Evolutionary conservation across 352 stramenopile genomes (phyloP).

Genomic region (Phytophthora melonis): DNA sequence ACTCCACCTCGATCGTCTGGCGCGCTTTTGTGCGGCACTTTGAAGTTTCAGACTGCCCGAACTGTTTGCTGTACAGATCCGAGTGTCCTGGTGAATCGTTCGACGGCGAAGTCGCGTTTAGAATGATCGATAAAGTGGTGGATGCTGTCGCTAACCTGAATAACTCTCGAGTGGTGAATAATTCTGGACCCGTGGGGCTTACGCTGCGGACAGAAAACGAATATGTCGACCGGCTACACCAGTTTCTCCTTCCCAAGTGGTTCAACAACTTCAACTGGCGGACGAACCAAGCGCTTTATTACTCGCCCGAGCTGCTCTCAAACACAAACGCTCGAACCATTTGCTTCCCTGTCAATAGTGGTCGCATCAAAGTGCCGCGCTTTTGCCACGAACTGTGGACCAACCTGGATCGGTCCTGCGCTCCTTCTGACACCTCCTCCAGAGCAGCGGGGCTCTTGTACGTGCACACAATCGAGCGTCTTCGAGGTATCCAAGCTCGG

Average conservation of each 20-base stretch:
- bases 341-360: constrained; percentile 31
- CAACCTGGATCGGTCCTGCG: constrained; percentile 31
- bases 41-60: constrained; percentile 18
- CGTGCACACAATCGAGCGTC: constrained; percentile 18
- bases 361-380: neutral
- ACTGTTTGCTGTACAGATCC: constrained; percentile 31
- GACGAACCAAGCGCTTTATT: constrained; percentile 44
- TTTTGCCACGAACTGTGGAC: constrained; percentile 41
- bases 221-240: constrained; percentile 53
- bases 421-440: neutral
- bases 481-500: constrained; percentile 11
- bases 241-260: constrained; percentile 44
- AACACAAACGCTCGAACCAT: neutral
- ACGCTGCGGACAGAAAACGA: constrained; percentile 34
- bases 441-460: constrained; percentile 22
- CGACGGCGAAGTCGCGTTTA: constrained; percentile 28
- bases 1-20: too few relatives aligned
- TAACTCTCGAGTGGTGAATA: neutral
- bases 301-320: constrained; percentile 29
- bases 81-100: constrained; percentile 18
- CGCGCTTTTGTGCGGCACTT: constrained; percentile 2
- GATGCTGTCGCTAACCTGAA: constrained; percentile 7
- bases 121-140: constrained; percentile 44
- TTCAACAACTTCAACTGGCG: constrained; percentile 45
- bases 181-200: constrained; percentile 3